Conservation (phyloP, 768 basidiomycete species). For the Panus rudis region DNA sequence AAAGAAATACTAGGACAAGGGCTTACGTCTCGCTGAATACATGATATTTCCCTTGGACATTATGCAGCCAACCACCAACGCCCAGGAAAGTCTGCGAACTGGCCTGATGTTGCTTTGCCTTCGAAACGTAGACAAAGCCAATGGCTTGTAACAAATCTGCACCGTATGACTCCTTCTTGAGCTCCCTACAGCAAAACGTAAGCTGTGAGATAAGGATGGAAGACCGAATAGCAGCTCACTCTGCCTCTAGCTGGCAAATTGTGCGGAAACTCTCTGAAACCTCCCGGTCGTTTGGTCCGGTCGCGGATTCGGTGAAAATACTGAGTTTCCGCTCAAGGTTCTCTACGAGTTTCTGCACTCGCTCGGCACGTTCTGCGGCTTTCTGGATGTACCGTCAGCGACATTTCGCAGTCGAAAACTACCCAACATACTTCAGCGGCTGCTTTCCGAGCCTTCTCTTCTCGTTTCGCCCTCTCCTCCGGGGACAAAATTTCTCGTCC, state of each 20-base stretch:
- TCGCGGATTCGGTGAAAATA: conserved; percentile 82
- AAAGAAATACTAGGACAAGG: background rate
- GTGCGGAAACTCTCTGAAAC: conserved; percentile 68
- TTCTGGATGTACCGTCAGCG: conserved; percentile 39
- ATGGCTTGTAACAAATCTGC: conserved; percentile 80
- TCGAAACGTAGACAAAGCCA: conserved; percentile 78
- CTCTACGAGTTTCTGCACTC: conserved; percentile 69
- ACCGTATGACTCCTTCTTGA: conserved; percentile 83
- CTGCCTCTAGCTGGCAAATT: conserved; percentile 76
- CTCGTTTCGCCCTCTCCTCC: conserved; percentile 38
- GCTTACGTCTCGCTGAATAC: conserved; percentile 89
- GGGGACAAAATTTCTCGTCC: conserved; percentile 33
- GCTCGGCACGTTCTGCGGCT: conserved; percentile 70
- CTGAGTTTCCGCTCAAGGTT: conserved; percentile 76
- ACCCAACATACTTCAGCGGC: conserved; percentile 54
- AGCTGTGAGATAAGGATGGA: background rate
- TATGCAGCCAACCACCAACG: conserved; percentile 90
- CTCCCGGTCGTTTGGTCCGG: conserved; percentile 58
- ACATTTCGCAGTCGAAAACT: conserved; percentile 1
- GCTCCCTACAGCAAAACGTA: conserved; percentile 41
- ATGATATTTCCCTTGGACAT: conserved; percentile 88
- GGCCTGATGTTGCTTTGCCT: conserved; percentile 78
- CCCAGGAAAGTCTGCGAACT: conserved; percentile 64
- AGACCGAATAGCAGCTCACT: conserved; percentile 42
- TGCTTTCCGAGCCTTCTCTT: conserved; percentile 63